Evolutionary conservation across 2,329 filamentous ascomycete genomes (phyloP).

Genomic region (Penicillium crustosum): DNA sequence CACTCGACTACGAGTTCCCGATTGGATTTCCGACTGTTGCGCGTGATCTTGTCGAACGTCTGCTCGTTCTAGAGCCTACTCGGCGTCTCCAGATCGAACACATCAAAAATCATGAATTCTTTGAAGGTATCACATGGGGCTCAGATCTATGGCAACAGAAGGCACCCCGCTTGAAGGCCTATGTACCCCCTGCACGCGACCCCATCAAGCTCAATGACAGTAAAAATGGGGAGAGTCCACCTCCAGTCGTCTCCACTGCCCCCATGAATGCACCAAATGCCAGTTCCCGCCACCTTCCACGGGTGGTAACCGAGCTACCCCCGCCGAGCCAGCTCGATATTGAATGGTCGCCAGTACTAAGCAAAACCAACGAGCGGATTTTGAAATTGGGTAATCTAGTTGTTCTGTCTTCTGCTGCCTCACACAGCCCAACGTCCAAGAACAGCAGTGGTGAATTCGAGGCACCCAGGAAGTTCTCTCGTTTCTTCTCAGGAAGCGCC

Average conservation of each 20-base stretch:
- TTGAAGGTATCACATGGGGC: slow-evolving; percentile 82
- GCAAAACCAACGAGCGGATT: slow-evolving; percentile 86
- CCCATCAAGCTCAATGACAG: slow-evolving; percentile 71
- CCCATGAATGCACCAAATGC: slow-evolving; percentile 44
- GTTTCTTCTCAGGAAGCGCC: slow-evolving; percentile 88
- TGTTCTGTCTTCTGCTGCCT: slow-evolving; percentile 75
- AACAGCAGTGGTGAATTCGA: slow-evolving; percentile 65
- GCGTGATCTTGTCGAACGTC: slow-evolving; percentile 83
- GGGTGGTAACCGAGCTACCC: slow-evolving; percentile 90
- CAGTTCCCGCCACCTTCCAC: slow-evolving; percentile 62
- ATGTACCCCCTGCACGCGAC: slow-evolving; percentile 73
- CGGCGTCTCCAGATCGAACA: slow-evolving; percentile 87
- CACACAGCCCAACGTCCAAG: slow-evolving; percentile 71
- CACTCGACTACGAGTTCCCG: slow-evolving; percentile 90
- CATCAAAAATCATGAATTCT: slow-evolving; percentile 95
- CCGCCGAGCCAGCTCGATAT: slow-evolving; percentile 97
- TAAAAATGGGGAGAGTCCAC: slow-evolving; percentile 40
- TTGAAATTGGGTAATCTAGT: slow-evolving; percentile 88
- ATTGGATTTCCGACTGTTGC: slow-evolving; percentile 81
- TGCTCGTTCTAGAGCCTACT: slow-evolving; percentile 83
- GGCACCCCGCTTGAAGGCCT: slow-evolving; percentile 81
- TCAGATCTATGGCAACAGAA: slow-evolving; percentile 84
- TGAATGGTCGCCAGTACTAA: slow-evolving; percentile 96
- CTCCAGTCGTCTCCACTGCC: slow-evolving; percentile 44
- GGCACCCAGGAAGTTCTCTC: slow-evolving; percentile 76